phyloP scores from a whole-genome alignment of 2,329 filamentous ascomycete species.

The Capronia coronata region DNA sequence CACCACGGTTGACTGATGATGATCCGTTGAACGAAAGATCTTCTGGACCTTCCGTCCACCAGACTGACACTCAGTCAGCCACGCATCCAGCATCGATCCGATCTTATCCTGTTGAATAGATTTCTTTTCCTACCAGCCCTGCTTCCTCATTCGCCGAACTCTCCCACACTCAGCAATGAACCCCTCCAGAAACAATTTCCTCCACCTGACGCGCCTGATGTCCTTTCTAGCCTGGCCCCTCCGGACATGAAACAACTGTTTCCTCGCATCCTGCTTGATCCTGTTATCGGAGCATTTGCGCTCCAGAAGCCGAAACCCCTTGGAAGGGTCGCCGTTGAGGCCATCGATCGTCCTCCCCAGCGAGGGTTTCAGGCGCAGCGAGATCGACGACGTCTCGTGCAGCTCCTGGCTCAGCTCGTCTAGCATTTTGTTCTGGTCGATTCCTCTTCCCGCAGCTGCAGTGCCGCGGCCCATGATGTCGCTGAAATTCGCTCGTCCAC shows the following conservation, averaged over 20 bases:
- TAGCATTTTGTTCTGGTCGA: slow-evolving; percentile 10
- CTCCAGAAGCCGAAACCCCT: slow-evolving; percentile 29
- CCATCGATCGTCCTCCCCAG: slow-evolving; percentile 28
- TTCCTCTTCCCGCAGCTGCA: neutral
- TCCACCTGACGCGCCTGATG: slow-evolving; percentile 37
- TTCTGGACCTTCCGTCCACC: no score
- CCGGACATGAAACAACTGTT: slow-evolving; percentile 39
- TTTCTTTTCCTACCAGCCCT: slow-evolving; percentile 38
- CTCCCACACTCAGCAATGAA: slow-evolving; percentile 39
- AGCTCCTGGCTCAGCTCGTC: slow-evolving; percentile 8
- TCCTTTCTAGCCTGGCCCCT: slow-evolving; percentile 40
- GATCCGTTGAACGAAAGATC: no score
- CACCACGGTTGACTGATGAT: no score
- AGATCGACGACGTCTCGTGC: slow-evolving; percentile 2
- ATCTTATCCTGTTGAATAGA: no score
- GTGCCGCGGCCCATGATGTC: slow-evolving; percentile 1
- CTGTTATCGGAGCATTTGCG: slow-evolving; percentile 31
- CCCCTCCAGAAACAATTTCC: slow-evolving; percentile 40
- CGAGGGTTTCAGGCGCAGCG: slow-evolving; percentile 28
- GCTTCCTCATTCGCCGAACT: slow-evolving; percentile 41
- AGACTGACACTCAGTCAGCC: no score
- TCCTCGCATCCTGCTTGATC: slow-evolving; percentile 31
- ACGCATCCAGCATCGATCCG: no score
- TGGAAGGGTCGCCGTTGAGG: slow-evolving; percentile 24
- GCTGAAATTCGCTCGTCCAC: neutral